Evolutionary conservation across 768 basidiomycete species (phyloP), one percentile per base, ranked within the genome.

Genomic region (Podaxis sp.): DNA sequence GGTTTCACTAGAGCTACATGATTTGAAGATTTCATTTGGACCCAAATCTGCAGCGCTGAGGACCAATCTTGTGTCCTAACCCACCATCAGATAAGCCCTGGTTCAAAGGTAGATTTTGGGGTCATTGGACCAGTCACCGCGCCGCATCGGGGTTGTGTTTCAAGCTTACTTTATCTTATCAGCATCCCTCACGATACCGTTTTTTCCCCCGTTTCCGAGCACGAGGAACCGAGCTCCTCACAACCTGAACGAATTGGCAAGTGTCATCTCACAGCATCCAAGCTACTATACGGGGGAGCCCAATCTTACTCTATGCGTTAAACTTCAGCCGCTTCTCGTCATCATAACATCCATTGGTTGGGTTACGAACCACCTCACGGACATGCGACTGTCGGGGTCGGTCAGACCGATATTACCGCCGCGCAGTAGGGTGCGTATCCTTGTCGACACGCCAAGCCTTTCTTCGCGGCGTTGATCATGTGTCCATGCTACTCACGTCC

Each of bases 1-100:
- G 93, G 94, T 4, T 84, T 94, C 10, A 85, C 91, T 0, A 91
- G 93, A 3, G 87, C 86, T 0, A 80, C 90, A 64, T 70, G 90
- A 2, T 95, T 85, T 68, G 75, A 82, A 55, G 82, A 79, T 58
- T 80, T 92, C 38, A 82, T 87, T 0, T 75, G 78, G 3, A 72
- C 72, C 2, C 55, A 72, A 7, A 75, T 89, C 8, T 64, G 78
- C 11, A 85, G 82, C 7, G 76, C 81, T 12, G 81, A 80, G 53
- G 90, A 93, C 68, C 86, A 88, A 68, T 70, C 73, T 0, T 95
- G 93, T 71, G 44, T 76, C 0, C 49, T 77, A 13, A 83, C 84
- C 11, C 91, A 93, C 64, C 70, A 82, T 61, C 79, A 0, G 64
- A 75, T 50, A 87, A 84, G 5, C 84, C 85, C 0, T 95, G 93